phyloP scores from a whole-genome alignment of 2,329 filamentous ascomycete genomes.

The Colletotrichum sp. region DNA sequence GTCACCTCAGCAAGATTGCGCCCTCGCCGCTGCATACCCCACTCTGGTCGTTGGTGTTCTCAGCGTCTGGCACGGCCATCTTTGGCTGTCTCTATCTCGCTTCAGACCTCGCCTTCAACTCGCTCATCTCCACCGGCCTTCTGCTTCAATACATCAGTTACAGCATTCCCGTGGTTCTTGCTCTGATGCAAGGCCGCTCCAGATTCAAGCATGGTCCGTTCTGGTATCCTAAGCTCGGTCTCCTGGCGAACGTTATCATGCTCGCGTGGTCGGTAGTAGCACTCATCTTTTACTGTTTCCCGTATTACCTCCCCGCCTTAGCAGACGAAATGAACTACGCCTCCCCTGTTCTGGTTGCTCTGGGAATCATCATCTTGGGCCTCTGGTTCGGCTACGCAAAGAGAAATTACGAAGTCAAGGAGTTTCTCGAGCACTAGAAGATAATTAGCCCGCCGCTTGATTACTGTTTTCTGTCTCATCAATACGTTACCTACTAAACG shows the following conservation, averaged over 20 bases:
- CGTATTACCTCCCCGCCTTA: conserved; percentile 25
- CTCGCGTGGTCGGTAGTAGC: conserved; percentile 27
- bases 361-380: conserved; percentile 12
- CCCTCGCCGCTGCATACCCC: conserved; percentile 28
- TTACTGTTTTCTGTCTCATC: neutral
- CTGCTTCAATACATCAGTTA: conserved; percentile 32
- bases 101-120: conserved; percentile 31
- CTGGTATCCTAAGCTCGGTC: conserved; percentile 29
- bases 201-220: conserved; percentile 30
- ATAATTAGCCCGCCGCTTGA: neutral
- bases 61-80: conserved; percentile 26
- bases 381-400: conserved; percentile 28
- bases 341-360: conserved; percentile 24
- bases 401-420: conserved; percentile 27
- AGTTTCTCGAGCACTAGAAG: conserved; percentile 12
- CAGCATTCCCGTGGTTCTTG: conserved; percentile 28
- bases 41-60: conserved; percentile 28
- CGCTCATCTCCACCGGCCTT: conserved; percentile 28
- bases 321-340: conserved; percentile 30
- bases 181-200: conserved; percentile 26
- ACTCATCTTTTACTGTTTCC: conserved; percentile 31
- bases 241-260: conserved; percentile 28
- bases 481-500: neutral
- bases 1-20: conserved; percentile 25
- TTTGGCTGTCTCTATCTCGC: conserved; percentile 31